Evolutionary conservation across 2,329 filamentous ascomycete genomes (phyloP).

Genomic region (Pseudogymnoascus sp.): DNA sequence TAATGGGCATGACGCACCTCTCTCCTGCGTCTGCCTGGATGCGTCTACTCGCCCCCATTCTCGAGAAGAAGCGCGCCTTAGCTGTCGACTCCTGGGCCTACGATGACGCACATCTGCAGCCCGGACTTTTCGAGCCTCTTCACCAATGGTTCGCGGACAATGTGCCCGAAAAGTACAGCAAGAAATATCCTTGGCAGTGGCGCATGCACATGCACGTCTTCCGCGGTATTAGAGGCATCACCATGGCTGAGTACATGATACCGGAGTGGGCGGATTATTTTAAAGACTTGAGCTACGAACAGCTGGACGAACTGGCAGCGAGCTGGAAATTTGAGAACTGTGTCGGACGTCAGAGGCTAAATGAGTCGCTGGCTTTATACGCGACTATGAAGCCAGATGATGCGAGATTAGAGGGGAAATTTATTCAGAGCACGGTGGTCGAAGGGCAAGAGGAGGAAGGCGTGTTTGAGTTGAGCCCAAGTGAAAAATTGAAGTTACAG

Average conservation of each 20-base stretch:
- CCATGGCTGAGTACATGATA: constrained; percentile 36
- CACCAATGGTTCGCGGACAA: constrained; percentile 22
- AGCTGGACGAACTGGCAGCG: constrained; percentile 38
- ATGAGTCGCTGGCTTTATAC: constrained; percentile 27
- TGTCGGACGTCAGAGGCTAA: constrained; percentile 40
- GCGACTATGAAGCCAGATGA: constrained; percentile 24
- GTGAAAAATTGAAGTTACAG: constrained; percentile 21
- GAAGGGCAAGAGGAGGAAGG: constrained; percentile 15
- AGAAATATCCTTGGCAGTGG: constrained; percentile 22
- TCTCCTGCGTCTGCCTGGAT: constrained; percentile 9
- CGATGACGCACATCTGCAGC: constrained; percentile 39
- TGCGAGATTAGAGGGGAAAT: constrained; percentile 23
- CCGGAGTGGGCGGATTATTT: constrained; percentile 43
- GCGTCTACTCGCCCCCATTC: constrained; percentile 5
- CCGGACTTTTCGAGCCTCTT: constrained; percentile 19
- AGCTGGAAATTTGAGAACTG: constrained; percentile 48
- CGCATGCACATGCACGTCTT: constrained; percentile 24
- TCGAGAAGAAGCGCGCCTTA: constrained; percentile 11
- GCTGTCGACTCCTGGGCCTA: constrained; percentile 14
- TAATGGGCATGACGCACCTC: constrained; percentile 13
- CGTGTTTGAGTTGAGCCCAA: constrained; percentile 27
- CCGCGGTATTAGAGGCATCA: constrained; percentile 22
- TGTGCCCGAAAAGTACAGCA: constrained; percentile 18
- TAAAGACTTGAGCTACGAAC: constrained; percentile 33
- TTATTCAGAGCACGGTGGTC: constrained; percentile 17